Evolutionary conservation across 805 yeast genomes (phyloP).

Genomic region (Priceomyces carsonii): DNA sequence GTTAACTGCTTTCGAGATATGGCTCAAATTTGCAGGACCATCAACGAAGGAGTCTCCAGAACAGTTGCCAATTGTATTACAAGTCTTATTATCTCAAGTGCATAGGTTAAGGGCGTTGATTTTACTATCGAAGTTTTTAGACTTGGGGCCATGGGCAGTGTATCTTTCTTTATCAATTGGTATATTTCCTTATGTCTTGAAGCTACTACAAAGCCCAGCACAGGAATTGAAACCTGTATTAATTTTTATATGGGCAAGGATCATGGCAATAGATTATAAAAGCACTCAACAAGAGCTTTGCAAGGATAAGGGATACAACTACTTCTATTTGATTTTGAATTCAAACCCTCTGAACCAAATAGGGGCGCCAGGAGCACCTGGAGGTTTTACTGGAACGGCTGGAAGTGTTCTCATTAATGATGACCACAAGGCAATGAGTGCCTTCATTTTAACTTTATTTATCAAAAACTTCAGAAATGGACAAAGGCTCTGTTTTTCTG

Average conservation of each 20-base stretch:
- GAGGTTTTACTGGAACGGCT: constrained; percentile 19
- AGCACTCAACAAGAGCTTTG: constrained; percentile 90
- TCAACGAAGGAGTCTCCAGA: constrained; percentile 87
- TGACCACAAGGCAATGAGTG: constrained; percentile 95
- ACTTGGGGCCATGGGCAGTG: constrained; percentile 97
- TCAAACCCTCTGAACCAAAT: constrained; percentile 31
- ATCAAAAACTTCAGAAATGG: constrained; percentile 79
- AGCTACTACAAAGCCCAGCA: constrained; percentile 90
- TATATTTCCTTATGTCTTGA: constrained; percentile 91
- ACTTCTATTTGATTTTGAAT: constrained; percentile 78
- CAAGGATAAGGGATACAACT: constrained; percentile 86
- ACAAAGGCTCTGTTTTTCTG: constrained; percentile 74
- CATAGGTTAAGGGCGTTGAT: constrained; percentile 89
- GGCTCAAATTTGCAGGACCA: constrained; percentile 86
- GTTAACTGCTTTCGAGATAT: constrained; percentile 91
- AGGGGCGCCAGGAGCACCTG: constrained; percentile 33
- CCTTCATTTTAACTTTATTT: constrained; percentile 83
- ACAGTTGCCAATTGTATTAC: constrained; percentile 90
- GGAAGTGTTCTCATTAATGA: constrained; percentile 51
- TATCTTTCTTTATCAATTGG: constrained; percentile 90
- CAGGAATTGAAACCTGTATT: constrained; percentile 92
- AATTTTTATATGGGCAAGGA: constrained; percentile 96
- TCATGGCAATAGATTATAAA: constrained; percentile 91
- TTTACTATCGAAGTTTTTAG: constrained; percentile 79
- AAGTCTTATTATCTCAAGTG: constrained; percentile 89